A percentile compares a stretch with the other conserved stretches of the same genome.
Conservation (phyloP, 441 rosid species). For the Gossypium gossypioides region DNA sequence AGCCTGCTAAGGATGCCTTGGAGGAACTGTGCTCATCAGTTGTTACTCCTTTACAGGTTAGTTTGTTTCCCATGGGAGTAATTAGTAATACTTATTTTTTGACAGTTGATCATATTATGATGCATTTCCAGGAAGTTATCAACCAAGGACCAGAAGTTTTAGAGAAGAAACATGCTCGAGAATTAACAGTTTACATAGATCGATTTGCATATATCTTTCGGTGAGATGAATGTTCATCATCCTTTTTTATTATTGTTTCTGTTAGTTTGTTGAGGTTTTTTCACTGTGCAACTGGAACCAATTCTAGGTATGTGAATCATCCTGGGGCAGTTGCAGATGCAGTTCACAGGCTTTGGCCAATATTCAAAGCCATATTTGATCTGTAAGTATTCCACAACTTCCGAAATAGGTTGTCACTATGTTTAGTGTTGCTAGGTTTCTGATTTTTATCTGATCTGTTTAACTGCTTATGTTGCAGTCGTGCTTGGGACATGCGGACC, state of each 20-base stretch:
- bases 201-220: constrained; percentile 94
- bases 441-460: constrained; percentile 12
- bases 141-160: constrained; percentile 67
- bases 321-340: constrained; percentile 97
- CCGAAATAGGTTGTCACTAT: neutral
- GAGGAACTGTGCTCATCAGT: constrained; percentile 77
- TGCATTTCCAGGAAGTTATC: constrained; percentile 53
- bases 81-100: constrained; percentile 22
- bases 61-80: constrained; percentile 15
- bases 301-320: constrained; percentile 80
- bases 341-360: constrained; percentile 83
- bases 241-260: neutral
- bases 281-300: constrained; percentile 20
- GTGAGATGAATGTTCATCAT: constrained; percentile 29
- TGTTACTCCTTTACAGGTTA: constrained; percentile 79
- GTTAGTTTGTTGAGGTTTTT: constrained; percentile 14
- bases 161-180: constrained; percentile 85
- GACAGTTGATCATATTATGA: constrained; percentile 10
- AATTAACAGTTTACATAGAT: constrained; percentile 86
- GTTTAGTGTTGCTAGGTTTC: neutral
- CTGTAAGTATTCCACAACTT: constrained; percentile 42
- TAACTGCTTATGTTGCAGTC: constrained; percentile 43
- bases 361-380: constrained; percentile 82
- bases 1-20: constrained; percentile 75
- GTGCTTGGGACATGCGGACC: constrained; percentile 99